Percentiles rank a stretch among this genome's conserved stretches.
Evolutionary conservation across 225 moss, liverwort and hornwort genomes (phyloP).

Genomic region (Anthoceros angustus): DNA sequence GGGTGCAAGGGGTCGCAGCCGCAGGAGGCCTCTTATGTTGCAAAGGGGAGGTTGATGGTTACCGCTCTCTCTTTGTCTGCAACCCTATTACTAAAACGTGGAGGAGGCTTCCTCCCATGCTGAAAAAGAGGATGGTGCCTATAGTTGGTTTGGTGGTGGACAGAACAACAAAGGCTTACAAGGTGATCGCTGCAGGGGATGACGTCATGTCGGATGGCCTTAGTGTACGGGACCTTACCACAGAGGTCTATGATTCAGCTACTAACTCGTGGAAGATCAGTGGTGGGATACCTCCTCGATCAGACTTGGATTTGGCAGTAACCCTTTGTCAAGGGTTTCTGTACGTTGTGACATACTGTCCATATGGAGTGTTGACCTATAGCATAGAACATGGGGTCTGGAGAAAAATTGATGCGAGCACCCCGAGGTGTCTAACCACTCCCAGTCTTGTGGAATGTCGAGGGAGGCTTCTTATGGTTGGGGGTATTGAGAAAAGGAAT

Average conservation of each 20-base stretch:
- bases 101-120: conserved; percentile 15
- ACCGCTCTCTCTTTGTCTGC: conserved; percentile 13
- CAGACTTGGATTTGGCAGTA: conserved; percentile 12
- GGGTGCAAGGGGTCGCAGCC: conserved; percentile 11
- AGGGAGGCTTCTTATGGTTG: conserved; percentile 14
- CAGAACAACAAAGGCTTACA: conserved; percentile 10
- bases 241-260: conserved; percentile 19
- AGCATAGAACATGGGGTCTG: conserved; percentile 9
- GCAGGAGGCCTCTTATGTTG: conserved; percentile 17
- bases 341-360: conserved; percentile 14
- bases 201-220: conserved; percentile 12
- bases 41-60: conserved; percentile 8
- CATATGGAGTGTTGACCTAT: conserved; percentile 14
- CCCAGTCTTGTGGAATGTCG: conserved; percentile 19
- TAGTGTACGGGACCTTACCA: conserved; percentile 15
- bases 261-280: conserved; percentile 11
- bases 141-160: conserved; percentile 11
- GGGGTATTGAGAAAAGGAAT: conserved; percentile 12
- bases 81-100: conserved; percentile 19
- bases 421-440: conserved; percentile 8
- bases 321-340: conserved; percentile 10
- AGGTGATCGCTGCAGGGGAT: conserved; percentile 18
- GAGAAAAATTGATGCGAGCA: conserved; percentile 13
- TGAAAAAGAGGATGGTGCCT: conserved; percentile 13
- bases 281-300: conserved; percentile 5